These are phyloP conservation scores for Fusarium floridanum DNA, from an alignment of 2,329 filamentous ascomycete genomes.

Conservation along the genomic window DNA sequence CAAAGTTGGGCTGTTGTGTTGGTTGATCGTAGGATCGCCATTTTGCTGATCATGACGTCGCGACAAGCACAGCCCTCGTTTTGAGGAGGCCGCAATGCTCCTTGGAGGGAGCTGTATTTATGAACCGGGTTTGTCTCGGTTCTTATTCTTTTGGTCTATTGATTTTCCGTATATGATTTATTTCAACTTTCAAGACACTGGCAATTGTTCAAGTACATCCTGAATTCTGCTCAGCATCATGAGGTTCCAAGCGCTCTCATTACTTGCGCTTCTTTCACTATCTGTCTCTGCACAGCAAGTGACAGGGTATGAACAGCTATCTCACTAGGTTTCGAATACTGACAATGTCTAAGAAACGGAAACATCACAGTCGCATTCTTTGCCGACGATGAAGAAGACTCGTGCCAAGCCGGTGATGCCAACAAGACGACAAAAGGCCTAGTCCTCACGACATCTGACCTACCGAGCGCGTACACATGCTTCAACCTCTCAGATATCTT, in stretches of 20 bases:
- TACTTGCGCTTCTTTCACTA: not conserved
- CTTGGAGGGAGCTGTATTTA: not conserved
- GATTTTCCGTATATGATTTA: not conserved
- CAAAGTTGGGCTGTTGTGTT: not conserved
- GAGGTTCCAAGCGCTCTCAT: not conserved
- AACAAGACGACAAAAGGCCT: not conserved
- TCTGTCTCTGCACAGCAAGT: not conserved
- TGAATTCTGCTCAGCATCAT: not conserved
- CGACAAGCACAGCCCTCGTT: not conserved
- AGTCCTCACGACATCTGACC: constrained; percentile 16
- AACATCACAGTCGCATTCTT: constrained; percentile 34
- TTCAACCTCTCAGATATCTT: constrained; percentile 42
- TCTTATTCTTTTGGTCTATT: not conserved
- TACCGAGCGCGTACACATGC: constrained; percentile 30
- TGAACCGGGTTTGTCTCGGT: not conserved
- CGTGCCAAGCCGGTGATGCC: constrained; percentile 9
- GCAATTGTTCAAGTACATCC: not conserved
- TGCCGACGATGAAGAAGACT: constrained; percentile 4
- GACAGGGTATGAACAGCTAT: not conserved
- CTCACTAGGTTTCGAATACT: not conserved
- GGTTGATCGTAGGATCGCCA: constrained; percentile 2
- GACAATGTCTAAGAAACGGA: not conserved
- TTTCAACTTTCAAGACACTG: not conserved
- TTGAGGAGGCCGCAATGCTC: not conserved
- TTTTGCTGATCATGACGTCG: not conserved